Conservation (phyloP, 495 filamentous ascomycete species). For the Neurospora sp. region DNA sequence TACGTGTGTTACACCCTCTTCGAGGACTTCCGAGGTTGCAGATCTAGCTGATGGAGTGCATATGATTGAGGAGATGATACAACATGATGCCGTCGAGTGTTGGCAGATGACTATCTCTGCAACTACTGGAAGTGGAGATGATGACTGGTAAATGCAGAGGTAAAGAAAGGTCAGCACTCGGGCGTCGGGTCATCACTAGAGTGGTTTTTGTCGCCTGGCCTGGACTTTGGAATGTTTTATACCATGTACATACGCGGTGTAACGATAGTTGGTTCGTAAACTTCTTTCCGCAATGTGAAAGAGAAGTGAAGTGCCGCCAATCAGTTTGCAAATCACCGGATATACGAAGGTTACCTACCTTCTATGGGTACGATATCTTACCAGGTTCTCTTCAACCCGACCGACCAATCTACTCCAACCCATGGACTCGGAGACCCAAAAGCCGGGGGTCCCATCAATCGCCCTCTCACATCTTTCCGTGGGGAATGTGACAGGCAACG, state of each 20-base stretch:
- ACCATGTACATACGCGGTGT: not conserved
- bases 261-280: not conserved
- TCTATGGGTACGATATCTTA: not conserved
- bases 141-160: not conserved
- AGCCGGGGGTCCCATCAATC: not conserved
- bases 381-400: not conserved
- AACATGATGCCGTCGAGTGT: not conserved
- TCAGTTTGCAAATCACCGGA: not conserved
- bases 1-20: not conserved
- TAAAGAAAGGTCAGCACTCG: not conserved
- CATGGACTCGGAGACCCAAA: not conserved
- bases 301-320: not conserved
- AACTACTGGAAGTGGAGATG: not conserved
- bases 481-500: not conserved
- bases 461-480: not conserved
- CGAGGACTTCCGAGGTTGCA: not conserved
- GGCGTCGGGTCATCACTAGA: not conserved
- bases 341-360: not conserved
- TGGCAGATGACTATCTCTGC: not conserved
- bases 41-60: not conserved
- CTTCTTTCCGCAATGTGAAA: not conserved
- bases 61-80: not conserved
- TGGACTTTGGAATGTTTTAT: not conserved
- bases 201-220: not conserved
- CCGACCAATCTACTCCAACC: not conserved